phyloP scores from a whole-genome alignment of 768 basidiomycete genomes.

The Paxillus involutus region DNA sequence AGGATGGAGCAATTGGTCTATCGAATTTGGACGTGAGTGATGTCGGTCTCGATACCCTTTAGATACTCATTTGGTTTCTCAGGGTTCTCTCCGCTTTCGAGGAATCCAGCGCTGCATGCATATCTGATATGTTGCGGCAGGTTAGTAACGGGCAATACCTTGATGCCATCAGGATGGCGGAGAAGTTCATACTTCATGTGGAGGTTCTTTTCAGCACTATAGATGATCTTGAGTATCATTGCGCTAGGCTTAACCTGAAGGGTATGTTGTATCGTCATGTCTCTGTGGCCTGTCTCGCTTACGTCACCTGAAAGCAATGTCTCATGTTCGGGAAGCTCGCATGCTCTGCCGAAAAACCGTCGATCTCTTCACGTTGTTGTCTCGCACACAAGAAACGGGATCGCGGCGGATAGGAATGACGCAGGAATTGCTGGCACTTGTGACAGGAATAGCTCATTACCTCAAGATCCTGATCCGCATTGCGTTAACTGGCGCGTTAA shows the following conservation, averaged over 20 bases:
- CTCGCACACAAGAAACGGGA: constrained; percentile 92
- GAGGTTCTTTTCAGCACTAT: constrained; percentile 97
- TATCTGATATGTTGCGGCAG: constrained; percentile 97
- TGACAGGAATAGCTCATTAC: constrained; percentile 98
- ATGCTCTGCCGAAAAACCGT: constrained; percentile 99
- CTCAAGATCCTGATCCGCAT: constrained; percentile 99
- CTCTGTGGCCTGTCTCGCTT: constrained; percentile 5
- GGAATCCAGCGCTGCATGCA: constrained; percentile 98
- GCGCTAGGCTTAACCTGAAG: constrained; percentile 75
- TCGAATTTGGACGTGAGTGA: constrained; percentile 95
- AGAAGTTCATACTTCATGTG: constrained; percentile 97
- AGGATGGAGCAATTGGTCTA: constrained; percentile 98
- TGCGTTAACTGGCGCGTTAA: constrained; percentile 92
- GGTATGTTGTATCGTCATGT: constrained; percentile 50
- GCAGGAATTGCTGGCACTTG: constrained; percentile 92
- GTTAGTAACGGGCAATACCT: constrained; percentile 97
- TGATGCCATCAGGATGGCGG: constrained; percentile 97
- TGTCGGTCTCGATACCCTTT: constrained; percentile 1
- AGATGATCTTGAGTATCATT: constrained; percentile 93
- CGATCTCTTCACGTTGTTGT: constrained; percentile 94
- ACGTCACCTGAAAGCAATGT: constrained; percentile 68
- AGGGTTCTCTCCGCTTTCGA: constrained; percentile 97
- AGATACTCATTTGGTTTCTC: constrained; percentile 12
- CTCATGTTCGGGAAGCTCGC: constrained; percentile 96
- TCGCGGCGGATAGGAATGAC: constrained; percentile 94